A percentile compares a stretch with the other conserved stretches of the same genome.
Evolutionary conservation across 495 filamentous ascomycete species (phyloP).

Genomic region (Aspergillus egyptiacus): DNA sequence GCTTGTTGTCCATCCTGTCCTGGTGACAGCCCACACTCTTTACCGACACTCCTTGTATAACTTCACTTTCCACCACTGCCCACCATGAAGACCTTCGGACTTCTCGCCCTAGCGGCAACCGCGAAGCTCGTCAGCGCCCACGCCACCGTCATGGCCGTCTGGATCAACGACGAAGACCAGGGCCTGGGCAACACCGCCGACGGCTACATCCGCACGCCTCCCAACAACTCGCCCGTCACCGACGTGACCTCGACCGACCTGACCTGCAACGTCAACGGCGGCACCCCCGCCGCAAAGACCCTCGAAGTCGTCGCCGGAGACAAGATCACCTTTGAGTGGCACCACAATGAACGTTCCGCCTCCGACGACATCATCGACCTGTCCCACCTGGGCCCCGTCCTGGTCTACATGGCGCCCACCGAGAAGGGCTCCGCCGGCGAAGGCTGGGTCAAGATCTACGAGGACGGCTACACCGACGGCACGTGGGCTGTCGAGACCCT

Average conservation of each 20-base stretch:
- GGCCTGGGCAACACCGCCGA: constrained; percentile 15
- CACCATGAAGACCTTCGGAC: constrained; percentile 21
- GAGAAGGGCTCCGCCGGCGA: constrained; percentile 15
- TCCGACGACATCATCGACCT: constrained; percentile 25
- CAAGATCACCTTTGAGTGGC: constrained; percentile 26
- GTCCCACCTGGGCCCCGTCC: constrained; percentile 20
- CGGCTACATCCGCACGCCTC: constrained; percentile 18
- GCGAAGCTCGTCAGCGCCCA: constrained; percentile 20
- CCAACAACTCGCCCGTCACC: constrained; percentile 21
- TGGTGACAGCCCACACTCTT: constrained; percentile 8
- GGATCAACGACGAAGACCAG: constrained; percentile 24
- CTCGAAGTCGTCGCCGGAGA: constrained; percentile 20
- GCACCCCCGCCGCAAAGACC: constrained; percentile 17
- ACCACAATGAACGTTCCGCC: constrained; percentile 18
- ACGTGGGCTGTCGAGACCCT: constrained; percentile 21
- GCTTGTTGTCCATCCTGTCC: not conserved
- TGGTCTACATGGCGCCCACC: constrained; percentile 23
- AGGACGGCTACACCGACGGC: constrained; percentile 20
- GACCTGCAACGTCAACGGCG: constrained; percentile 24
- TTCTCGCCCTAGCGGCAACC: constrained; percentile 25
- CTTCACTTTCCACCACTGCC: not conserved
- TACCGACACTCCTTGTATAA: not conserved
- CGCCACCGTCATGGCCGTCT: constrained; percentile 23
- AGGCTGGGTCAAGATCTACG: constrained; percentile 23
- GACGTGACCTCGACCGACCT: constrained; percentile 23